Percentiles rank a stretch among this genome's conserved stretches.
Conservation (phyloP, 176 grass and related monocot species). For the Oryza brachyantha region DNA sequence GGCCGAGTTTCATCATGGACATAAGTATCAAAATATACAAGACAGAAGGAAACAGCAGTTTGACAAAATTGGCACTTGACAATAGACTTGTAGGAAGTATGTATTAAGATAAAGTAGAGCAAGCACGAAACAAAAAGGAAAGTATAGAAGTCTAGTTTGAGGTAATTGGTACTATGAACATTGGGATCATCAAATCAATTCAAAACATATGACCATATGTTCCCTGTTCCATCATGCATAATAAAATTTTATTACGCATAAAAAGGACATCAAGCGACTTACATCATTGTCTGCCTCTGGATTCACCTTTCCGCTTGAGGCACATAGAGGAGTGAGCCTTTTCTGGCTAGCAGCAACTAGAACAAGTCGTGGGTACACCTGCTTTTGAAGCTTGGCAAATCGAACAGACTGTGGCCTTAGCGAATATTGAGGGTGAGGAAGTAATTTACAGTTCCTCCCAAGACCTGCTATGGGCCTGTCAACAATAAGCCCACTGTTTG, state of each 20-base stretch:
- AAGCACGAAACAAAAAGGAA: background rate
- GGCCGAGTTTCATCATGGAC: background rate
- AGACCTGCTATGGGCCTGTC: constrained; percentile 41
- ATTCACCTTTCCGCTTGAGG: constrained; percentile 39
- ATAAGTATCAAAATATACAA: background rate
- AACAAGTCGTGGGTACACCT: constrained; percentile 35
- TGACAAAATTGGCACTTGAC: background rate
- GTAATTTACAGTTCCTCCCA: constrained; percentile 30
- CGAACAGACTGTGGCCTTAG: constrained; percentile 22
- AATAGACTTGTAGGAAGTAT: background rate
- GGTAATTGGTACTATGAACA: background rate
- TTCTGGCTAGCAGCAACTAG: constrained; percentile 39
- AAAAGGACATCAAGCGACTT: constrained; percentile 32
- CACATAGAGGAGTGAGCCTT: constrained; percentile 42
- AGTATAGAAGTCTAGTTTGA: constrained; percentile 6
- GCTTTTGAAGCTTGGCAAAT: constrained; percentile 45
- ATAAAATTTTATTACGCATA: constrained; percentile 7
- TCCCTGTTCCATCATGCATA: background rate
- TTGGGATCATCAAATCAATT: background rate
- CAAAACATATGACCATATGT: background rate
- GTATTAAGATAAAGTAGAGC: background rate
- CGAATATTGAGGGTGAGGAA: constrained; percentile 27
- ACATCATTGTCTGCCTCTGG: constrained; percentile 52
- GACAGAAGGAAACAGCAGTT: constrained; percentile 21
- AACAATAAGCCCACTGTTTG: constrained; percentile 45